phyloP scores from a whole-genome alignment of 768 basidiomycete genomes.

The Lentinula aciculospora region DNA sequence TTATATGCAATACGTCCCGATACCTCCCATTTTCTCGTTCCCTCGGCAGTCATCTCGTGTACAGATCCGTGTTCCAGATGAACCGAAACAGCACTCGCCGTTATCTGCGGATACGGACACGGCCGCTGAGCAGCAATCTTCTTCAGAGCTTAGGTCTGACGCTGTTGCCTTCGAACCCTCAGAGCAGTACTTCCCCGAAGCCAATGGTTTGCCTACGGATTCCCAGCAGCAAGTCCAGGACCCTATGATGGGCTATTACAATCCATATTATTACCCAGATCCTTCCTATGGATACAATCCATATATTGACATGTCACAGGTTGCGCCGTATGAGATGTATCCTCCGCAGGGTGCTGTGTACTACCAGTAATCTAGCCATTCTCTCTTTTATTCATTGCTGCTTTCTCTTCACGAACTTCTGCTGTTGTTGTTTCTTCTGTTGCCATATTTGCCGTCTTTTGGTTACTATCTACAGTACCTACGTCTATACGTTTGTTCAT shows the following conservation, averaged over 20 bases:
- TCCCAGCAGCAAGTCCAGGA: conserved; percentile 21
- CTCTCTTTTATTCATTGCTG: conserved; percentile 8
- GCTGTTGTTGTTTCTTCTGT: background rate
- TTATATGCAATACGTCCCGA: conserved; percentile 48
- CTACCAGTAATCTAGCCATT: conserved; percentile 39
- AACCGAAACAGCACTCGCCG: conserved; percentile 18
- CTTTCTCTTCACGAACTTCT: background rate
- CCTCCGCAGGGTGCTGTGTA: conserved; percentile 50
- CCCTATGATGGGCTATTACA: conserved; percentile 54
- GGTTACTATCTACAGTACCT: background rate
- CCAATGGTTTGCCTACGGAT: conserved; percentile 16
- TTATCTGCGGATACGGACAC: conserved; percentile 25
- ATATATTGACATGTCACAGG: conserved; percentile 65
- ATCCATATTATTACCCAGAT: conserved; percentile 69
- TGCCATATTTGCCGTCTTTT: background rate
- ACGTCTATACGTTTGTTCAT: background rate
- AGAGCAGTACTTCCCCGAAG: conserved; percentile 19
- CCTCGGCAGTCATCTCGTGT: conserved; percentile 68
- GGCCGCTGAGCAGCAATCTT: conserved; percentile 18
- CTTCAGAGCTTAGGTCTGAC: conserved; percentile 18
- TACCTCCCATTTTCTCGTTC: conserved; percentile 69
- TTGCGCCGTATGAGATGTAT: conserved; percentile 65
- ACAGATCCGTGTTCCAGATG: conserved; percentile 64
- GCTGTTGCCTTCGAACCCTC: conserved; percentile 17
- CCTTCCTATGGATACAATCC: conserved; percentile 54